Evolutionary conservation across 2,329 filamentous ascomycete species (phyloP).

Genomic region (Venturia asperata): DNA sequence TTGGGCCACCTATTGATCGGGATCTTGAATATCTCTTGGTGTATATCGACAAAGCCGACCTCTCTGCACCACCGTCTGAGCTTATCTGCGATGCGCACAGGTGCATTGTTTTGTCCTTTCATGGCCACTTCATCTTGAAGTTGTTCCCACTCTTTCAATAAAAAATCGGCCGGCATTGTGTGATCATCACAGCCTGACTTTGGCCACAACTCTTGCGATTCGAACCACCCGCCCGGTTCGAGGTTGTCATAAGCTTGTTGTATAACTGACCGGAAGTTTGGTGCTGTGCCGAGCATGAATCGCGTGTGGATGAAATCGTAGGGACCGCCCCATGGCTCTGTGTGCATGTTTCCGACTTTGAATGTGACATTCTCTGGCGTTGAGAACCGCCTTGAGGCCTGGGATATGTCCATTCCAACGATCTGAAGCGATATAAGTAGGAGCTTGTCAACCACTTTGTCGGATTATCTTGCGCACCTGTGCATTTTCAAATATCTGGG

Average conservation of each 20-base stretch:
- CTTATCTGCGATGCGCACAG: constrained; percentile 48
- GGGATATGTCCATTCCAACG: constrained; percentile 37
- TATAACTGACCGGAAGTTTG: constrained; percentile 51
- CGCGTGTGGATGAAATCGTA: constrained; percentile 56
- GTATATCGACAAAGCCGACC: constrained; percentile 52
- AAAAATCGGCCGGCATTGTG: constrained; percentile 42
- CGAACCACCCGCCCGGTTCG: constrained; percentile 49
- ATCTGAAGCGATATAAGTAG: constrained; percentile 26
- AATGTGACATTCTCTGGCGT: constrained; percentile 70
- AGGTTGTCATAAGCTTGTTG: constrained; percentile 45
- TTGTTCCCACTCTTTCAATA: constrained; percentile 43
- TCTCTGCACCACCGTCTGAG: constrained; percentile 49
- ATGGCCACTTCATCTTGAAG: constrained; percentile 40
- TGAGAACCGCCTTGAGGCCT: constrained; percentile 33
- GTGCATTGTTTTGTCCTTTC: constrained; percentile 28
- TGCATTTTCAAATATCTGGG: constrained; percentile 29
- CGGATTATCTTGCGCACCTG: constrained; percentile 23
- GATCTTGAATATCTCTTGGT: constrained; percentile 47
- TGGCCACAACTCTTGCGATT: constrained; percentile 37
- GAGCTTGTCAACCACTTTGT: constrained; percentile 22
- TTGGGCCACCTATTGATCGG: constrained; percentile 47
- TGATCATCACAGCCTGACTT: constrained; percentile 47
- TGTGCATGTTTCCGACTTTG: constrained; percentile 60
- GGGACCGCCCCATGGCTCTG: constrained; percentile 45
- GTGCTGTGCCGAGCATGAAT: constrained; percentile 51